These are phyloP conservation scores for Globisporangium carolinianum DNA, from an alignment of 352 stramenopile genomes.

Conservation along the genomic window DNA sequence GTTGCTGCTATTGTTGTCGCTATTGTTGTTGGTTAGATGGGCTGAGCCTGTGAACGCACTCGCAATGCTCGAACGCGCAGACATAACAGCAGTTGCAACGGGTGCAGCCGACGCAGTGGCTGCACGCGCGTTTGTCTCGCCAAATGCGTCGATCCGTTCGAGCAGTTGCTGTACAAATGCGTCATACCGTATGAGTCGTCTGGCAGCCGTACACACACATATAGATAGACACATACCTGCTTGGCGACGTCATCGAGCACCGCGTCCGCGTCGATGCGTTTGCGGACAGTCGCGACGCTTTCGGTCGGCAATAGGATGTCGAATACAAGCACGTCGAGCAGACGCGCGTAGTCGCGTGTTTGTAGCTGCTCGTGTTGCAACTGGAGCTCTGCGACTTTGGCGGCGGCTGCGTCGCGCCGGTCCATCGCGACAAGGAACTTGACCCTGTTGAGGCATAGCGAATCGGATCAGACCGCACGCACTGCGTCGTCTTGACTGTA, in stretches of 20 bases:
- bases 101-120: neutral
- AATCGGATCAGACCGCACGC: too few relatives aligned
- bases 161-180: conserved; percentile 18
- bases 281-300: conserved; percentile 22
- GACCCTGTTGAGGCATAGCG: conserved; percentile 17
- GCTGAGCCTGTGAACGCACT: neutral
- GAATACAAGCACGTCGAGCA: conserved; percentile 34
- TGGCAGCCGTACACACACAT: neutral
- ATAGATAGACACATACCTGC: conserved; percentile 17
- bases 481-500: too few relatives aligned
- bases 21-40: neutral
- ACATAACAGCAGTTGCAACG: too few relatives aligned
- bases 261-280: conserved; percentile 26
- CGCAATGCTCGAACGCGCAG: neutral
- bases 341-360: conserved; percentile 19
- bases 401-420: conserved; percentile 18
- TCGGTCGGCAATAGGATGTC: conserved; percentile 42
- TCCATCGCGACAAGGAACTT: conserved; percentile 68
- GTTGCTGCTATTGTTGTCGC: neutral
- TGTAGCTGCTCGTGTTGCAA: neutral
- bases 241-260: conserved; percentile 39
- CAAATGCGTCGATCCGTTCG: conserved; percentile 20
- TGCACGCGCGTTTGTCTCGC: conserved; percentile 9
- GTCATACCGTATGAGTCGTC: neutral
- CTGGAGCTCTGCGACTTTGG: conserved; percentile 23